Base-by-base conservation (phyloP, 164 flowering plant species). In the Cinnamomum micranthum region DNA sequence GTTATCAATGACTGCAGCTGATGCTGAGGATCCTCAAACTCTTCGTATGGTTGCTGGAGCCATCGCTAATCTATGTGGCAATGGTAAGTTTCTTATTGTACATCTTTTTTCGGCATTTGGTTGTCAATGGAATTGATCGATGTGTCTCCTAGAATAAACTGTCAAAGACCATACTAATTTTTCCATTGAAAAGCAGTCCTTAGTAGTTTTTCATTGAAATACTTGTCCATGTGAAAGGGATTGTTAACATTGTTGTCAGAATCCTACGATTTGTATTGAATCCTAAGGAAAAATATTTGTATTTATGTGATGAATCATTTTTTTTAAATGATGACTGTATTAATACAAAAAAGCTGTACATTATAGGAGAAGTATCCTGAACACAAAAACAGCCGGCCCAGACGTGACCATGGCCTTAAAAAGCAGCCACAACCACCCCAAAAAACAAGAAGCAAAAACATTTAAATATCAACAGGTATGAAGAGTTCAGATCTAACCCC, bases 41-140 rank as follows among this genome's bases (percentile, higher is more conserved):
- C 97, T 95, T 76, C 90, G 99, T 60, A 95, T 95, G 99, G 94
- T 95, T 77, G 99, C 99, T 77, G 99, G 99, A 77, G 99, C 99
- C 55, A 84, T 95, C 19, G 99, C 99, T 65, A 95, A 95, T 85
- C 90, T 95, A 50, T 95, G 99, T 78, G 99, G 99, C 58, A 95
- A 95, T 79, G 99, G 99, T 95, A 91, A 77, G 60, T 51, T 73
- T 23, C 71, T 7, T 50, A 25, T 31, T 72, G 4, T 23, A 10
- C 50, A 9, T 47, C 7, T 70, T n/a, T 47, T 47, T 50, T 11
- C 12, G 71, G 15, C 22, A n/a, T 19, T n/a, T 65, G 20, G 14
- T 24, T 65, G 68, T 19, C 13, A 5, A 1, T 24, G 9, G 68
- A 65, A 65, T 65, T 41, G 47, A 41, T 24, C 63, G 19, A 17